These are phyloP conservation scores for Phytopythium montanum DNA, from an alignment of 352 stramenopile species.

Conservation along the genomic window DNA sequence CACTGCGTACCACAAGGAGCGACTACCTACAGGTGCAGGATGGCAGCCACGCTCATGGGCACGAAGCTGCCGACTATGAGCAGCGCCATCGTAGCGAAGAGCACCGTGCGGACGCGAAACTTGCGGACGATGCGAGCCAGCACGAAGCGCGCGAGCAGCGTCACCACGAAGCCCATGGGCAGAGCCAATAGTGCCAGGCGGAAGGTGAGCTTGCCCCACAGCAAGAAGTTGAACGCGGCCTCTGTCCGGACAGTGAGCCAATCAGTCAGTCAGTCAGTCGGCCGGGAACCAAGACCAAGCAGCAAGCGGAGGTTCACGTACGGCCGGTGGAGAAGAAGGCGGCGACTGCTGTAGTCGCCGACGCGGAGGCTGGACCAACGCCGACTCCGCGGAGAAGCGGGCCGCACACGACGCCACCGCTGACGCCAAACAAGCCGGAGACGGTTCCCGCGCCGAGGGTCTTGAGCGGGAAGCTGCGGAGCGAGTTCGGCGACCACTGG, in stretches of 20 bases:
- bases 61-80: conserved; percentile 32
- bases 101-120: conserved; percentile 24
- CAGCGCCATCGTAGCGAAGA: conserved; percentile 26
- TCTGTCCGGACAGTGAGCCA: conserved; percentile 10
- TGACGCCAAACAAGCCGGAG: conserved; percentile 91
- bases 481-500: conserved; percentile 40
- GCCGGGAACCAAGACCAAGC: not conserved
- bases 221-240: conserved; percentile 35
- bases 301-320: conserved; percentile 11
- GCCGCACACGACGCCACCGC: conserved; percentile 88
- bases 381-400: conserved; percentile 89
- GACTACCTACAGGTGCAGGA: not conserved
- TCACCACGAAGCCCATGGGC: conserved; percentile 30
- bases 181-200: conserved; percentile 21
- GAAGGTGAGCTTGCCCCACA: conserved; percentile 36
- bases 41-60: conserved; percentile 18
- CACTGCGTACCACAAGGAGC: too few relatives aligned
- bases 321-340: conserved; percentile 37
- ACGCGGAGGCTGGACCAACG: conserved; percentile 60
- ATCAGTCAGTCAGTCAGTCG: not conserved
- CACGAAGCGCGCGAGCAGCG: conserved; percentile 27
- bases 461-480: conserved; percentile 71
- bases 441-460: conserved; percentile 86
- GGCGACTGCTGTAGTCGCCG: conserved; percentile 63
- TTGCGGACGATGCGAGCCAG: conserved; percentile 31